phyloP scores from a whole-genome alignment of 2,329 filamentous ascomycete genomes.

The Fonsecaea erecta region DNA sequence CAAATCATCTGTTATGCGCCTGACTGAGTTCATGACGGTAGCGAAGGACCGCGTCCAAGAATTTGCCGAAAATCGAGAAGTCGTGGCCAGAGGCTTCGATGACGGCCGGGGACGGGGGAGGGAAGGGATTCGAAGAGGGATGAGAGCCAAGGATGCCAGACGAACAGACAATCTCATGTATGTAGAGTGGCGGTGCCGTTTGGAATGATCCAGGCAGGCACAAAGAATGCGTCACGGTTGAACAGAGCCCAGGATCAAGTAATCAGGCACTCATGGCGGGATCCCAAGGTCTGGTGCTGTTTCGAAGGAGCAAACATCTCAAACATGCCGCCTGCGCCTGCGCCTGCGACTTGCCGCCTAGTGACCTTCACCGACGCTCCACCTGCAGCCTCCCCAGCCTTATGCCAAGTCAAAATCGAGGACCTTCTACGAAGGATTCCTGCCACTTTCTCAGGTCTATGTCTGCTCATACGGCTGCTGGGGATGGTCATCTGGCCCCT shows the following conservation, averaged over 20 bases:
- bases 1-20: slow-evolving; percentile 68
- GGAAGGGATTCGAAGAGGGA: slow-evolving; percentile 17
- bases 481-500: too few species aligned
- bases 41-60: slow-evolving; percentile 28
- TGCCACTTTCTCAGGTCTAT: background rate
- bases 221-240: slow-evolving; percentile 17
- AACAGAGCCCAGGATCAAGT: slow-evolving; percentile 10
- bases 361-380: background rate
- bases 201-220: slow-evolving; percentile 14
- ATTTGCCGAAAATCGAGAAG: slow-evolving; percentile 7
- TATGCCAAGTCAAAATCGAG: background rate
- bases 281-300: background rate
- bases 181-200: slow-evolving; percentile 20
- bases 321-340: background rate
- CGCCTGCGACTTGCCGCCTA: background rate
- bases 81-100: slow-evolving; percentile 18
- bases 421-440: background rate
- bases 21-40: slow-evolving; percentile 37
- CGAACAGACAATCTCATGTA: slow-evolving; percentile 32
- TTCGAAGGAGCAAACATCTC: slow-evolving; percentile 1
- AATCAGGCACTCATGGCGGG: slow-evolving; percentile 17
- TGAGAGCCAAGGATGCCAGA: slow-evolving; percentile 22
- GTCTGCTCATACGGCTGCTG: too few species aligned
- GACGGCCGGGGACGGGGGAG: slow-evolving; percentile 21
- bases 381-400: background rate